Base-by-base conservation (phyloP, 495 filamentous ascomycete genomes). In the Annulohypoxylon nitens region DNA sequence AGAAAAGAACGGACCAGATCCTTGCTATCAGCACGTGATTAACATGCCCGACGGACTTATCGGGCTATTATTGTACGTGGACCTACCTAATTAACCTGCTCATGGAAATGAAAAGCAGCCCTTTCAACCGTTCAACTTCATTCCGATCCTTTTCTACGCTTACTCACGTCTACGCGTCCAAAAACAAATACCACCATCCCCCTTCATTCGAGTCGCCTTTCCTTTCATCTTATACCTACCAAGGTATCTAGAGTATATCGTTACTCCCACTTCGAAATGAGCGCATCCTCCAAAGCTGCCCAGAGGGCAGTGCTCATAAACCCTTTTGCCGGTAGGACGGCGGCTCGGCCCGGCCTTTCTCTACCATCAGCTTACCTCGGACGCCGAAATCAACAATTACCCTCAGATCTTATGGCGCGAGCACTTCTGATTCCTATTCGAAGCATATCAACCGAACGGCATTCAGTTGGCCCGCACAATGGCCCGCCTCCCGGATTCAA, bases 401-500 rank as follows among this genome's bases (percentile, higher is more conserved):
- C 90, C 72, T 83, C 88, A 60, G 90, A 90, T 57, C 81, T 90
- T 58, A 84, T 87, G 20, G 89, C 89, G 8, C 83, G 90, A 51
- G 91, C 89, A 9, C 88, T 93, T 60, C 83, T 92, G 66, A 87
- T 93, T 33, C 90, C 90, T 37, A 79, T 83, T 75, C 87, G 90
- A 69, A 84, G 80, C 72, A 88, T 92, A 77, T 86, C 89, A 18
- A 98, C 96, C 59, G 91, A 95, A 66, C 89, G 90, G 43, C 81
- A 83, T 69, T 74, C 79, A 41, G 69, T 74, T 61, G 84, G 86
- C 39, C 83, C 82, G 16, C 79, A 86, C 23, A 83, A 83, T 50
- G 91, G 89, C 16, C 96, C 96, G 37, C 95, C 96, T 54, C 96
- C 96, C 9, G 97, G 96, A 8, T 99, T 98, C 86, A 94, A 97